A percentile compares a stretch with the other conserved stretches of the same genome.
Evolutionary conservation across 225 moss, liverwort and hornwort genomes (phyloP).

Genomic region (Ulota crispa): DNA sequence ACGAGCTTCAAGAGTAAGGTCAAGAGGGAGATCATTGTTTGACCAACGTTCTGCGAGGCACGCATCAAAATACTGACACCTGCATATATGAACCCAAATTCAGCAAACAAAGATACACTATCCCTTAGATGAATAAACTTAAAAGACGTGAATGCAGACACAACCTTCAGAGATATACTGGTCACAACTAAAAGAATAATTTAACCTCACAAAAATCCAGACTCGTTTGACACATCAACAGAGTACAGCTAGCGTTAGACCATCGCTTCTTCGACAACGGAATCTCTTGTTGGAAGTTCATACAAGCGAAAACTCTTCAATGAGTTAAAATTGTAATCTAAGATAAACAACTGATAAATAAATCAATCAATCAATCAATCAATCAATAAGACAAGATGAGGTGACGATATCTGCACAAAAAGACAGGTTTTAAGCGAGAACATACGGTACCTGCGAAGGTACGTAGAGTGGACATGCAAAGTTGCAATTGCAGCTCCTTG

Average conservation of each 20-base stretch:
- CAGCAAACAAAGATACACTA: neutral
- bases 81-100: conserved; percentile 17
- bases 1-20: conserved; percentile 47
- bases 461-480: conserved; percentile 49
- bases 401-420: conserved; percentile 4
- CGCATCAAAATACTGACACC: conserved; percentile 51
- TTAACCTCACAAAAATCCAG: neutral
- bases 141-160: conserved; percentile 11
- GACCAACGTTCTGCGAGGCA: conserved; percentile 52
- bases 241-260: conserved; percentile 2
- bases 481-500: conserved; percentile 42
- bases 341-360: neutral
- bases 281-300: neutral
- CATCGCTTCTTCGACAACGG: conserved; percentile 1
- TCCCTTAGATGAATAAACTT: neutral
- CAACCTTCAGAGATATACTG: neutral
- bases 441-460: conserved; percentile 40
- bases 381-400: neutral
- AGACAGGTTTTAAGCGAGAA: conserved; percentile 3
- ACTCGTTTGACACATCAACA: neutral
- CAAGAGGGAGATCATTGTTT: conserved; percentile 46
- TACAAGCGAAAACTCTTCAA: neutral
- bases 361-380: neutral
- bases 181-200: neutral
- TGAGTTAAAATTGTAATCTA: neutral